Conservation (phyloP, 2,329 filamentous ascomycete genomes). For the Botrytis galanthina region DNA sequence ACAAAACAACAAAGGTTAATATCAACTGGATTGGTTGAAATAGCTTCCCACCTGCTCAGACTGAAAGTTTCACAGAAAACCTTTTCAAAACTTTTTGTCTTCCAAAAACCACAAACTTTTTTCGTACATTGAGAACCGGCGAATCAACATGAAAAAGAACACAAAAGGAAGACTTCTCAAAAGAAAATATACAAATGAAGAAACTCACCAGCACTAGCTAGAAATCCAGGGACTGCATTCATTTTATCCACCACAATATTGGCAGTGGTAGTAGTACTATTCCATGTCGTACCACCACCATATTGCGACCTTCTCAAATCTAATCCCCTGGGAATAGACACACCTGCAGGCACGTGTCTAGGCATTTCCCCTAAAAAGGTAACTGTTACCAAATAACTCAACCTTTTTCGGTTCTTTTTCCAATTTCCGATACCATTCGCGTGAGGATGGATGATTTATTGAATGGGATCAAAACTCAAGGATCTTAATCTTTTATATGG, state of each 20-base stretch:
- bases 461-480: constrained; percentile 1
- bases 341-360: constrained; percentile 20
- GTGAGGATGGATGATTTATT: neutral
- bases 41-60: neutral
- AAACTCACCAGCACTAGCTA: constrained; percentile 58
- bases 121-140: neutral
- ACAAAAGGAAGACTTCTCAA: neutral
- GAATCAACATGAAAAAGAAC: neutral
- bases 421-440: constrained; percentile 4
- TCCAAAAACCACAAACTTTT: neutral
- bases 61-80: neutral
- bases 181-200: neutral
- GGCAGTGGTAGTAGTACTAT: constrained; percentile 3
- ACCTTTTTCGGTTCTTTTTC: neutral
- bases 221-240: constrained; percentile 55
- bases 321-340: constrained; percentile 12
- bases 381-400: constrained; percentile 1
- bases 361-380: constrained; percentile 3
- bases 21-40: neutral
- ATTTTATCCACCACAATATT: constrained; percentile 50
- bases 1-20: neutral
- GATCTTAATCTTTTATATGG: constrained; percentile 10
- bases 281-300: constrained; percentile 38
- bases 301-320: constrained; percentile 13
- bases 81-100: neutral